Evolutionary conservation across 192 early-diverging fungal species (phyloP), one percentile per base, ranked within the genome.

Genomic region (Haplosporangium gracile): DNA sequence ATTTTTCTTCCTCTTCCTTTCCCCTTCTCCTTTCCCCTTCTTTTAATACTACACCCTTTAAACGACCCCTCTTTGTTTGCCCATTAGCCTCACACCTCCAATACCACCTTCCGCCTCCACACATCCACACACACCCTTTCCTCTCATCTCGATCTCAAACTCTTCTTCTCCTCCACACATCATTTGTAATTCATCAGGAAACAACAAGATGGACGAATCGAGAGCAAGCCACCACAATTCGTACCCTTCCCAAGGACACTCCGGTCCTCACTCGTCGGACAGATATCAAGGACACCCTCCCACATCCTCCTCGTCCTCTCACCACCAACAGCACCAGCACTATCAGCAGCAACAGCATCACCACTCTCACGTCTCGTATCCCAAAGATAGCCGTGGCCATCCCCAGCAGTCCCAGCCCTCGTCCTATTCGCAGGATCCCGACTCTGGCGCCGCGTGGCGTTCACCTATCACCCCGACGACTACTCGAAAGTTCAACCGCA

Each of bases 381-480:
- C 74, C 36, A 82, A 69, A 39, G 81, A 82, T 5, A 65, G 26
- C 49, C 78, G 75, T 2, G 72, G 53, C 26, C 76, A 77, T 51
- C 68, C 63, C 15, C 73, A 71, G 36, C 74, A 57, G 38, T 55
- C 55, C 22, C 74, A 57, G 51, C 10, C 57, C 18, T 51, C 45
- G 15, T 53, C 26, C 34, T 45, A 70, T 18, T 78, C 75, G 68
- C 73, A 79, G 38, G 70, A 81, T 55, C 74, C 70, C 34, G 84
- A 86, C 22, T 65, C 75, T 8, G 69, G 74, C 36, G 74, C 79
- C 40, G 43, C 74, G 40, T 86, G 84, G 84, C 65, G 79, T 39
- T 86, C 84, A 15, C 84, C 84, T 40, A 86, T 86, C 79, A 86
- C 84, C 4, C 84, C 84, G 1, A 86, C 84, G 0, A 86, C 84